Evolutionary conservation across 371 early-diverging fungal species (phyloP).

Genomic region (Mucor lusitanicus): DNA sequence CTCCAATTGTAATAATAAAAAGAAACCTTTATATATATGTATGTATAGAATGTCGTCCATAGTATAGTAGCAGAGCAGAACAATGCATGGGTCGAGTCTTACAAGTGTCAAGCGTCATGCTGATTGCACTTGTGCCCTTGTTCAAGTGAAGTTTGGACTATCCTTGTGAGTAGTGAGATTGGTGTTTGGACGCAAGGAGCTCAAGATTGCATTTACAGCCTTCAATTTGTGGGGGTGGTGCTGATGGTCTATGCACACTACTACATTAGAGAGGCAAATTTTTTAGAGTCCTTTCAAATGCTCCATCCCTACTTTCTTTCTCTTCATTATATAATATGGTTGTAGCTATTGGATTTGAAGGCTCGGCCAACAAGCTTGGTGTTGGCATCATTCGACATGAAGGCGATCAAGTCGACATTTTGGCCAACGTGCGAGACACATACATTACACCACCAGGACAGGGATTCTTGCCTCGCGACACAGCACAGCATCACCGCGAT

Average conservation of each 20-base stretch:
- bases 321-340: conserved; percentile 27
- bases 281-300: background rate
- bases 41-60: background rate
- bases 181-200: no score
- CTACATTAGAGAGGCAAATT: background rate
- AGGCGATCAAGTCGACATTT: conserved; percentile 57
- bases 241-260: background rate
- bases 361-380: conserved; percentile 99
- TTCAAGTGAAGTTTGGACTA: no score
- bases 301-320: background rate
- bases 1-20: conserved; percentile 4
- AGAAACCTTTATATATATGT: background rate
- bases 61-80: no score
- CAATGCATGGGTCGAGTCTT: no score
- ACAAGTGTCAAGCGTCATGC: no score
- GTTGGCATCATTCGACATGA: conserved; percentile 94
- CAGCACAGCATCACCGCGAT: conserved; percentile 95
- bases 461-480: conserved; percentile 97
- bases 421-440: conserved; percentile 94
- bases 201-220: no score
- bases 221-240: no score
- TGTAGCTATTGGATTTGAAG: conserved; percentile 89
- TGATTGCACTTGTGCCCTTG: no score
- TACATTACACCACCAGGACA: conserved; percentile 98
- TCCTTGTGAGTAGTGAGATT: no score